These are phyloP conservation scores for Fusarium protoensiforme DNA, from an alignment of 2,329 filamentous ascomycete species.

Conservation along the genomic window DNA sequence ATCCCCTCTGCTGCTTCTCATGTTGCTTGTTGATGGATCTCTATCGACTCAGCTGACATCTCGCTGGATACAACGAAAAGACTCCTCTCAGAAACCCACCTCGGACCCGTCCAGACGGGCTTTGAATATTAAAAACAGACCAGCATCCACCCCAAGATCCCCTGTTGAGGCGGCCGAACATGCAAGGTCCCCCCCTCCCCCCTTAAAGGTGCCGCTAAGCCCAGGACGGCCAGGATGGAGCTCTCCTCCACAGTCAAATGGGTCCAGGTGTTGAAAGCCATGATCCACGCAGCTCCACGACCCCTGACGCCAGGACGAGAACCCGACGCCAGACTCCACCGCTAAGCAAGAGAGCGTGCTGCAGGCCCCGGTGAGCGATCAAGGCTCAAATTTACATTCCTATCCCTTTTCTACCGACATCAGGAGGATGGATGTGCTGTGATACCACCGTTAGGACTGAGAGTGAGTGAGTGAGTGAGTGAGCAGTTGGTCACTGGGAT, in stretches of 20 bases:
- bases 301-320: conserved; percentile 35
- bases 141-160: conserved; percentile 1
- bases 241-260: conserved; percentile 24
- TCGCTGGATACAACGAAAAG: background rate
- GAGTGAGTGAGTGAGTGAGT: conserved; percentile 13
- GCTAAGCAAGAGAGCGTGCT: conserved; percentile 8
- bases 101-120: background rate
- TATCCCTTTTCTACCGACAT: conserved; percentile 9
- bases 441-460: conserved; percentile 16
- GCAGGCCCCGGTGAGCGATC: conserved; percentile 21
- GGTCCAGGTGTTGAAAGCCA: background rate
- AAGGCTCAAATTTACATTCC: conserved; percentile 35
- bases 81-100: background rate
- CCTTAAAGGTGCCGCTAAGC: conserved; percentile 24
- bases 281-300: conserved; percentile 21
- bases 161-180: conserved; percentile 21
- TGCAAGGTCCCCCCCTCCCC: conserved; percentile 18
- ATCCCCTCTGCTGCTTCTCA: background rate
- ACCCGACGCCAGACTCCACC: conserved; percentile 28
- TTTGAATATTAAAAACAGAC: background rate
- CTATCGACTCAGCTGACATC: background rate
- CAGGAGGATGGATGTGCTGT: background rate
- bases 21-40: background rate
- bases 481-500: background rate
- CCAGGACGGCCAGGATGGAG: conserved; percentile 13